Evolutionary conservation across 208 protist genomes (phyloP).

Genomic region (Leishmania martiniquensis): DNA sequence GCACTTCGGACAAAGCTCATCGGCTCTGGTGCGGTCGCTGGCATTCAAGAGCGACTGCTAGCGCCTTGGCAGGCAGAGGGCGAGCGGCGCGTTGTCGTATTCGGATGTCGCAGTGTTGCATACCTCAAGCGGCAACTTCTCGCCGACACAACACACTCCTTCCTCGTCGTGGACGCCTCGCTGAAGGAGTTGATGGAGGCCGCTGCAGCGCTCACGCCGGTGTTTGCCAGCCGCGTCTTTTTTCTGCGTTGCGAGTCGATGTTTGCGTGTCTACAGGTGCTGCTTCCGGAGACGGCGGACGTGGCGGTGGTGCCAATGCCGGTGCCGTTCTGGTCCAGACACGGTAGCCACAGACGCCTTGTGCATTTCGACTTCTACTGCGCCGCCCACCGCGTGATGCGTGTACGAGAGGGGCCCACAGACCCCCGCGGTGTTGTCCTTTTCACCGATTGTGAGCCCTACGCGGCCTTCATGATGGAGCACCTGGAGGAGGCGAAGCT

Average conservation of each 20-base stretch:
- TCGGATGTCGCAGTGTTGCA: conserved; percentile 56
- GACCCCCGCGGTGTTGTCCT: conserved; percentile 77
- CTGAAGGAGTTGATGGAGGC: conserved; percentile 53
- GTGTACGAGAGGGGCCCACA: conserved; percentile 23
- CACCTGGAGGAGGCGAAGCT: conserved; percentile 81
- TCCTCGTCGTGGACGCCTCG: conserved; percentile 69
- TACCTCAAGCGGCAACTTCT: conserved; percentile 66
- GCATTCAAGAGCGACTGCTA: conserved; percentile 25
- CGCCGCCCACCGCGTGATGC: conserved; percentile 50
- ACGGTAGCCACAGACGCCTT: conserved; percentile 70
- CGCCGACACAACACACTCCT: conserved; percentile 30
- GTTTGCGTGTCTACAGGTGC: conserved; percentile 61
- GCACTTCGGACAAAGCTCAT: conserved; percentile 40
- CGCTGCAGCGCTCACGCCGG: conserved; percentile 22
- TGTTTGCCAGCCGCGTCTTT: conserved; percentile 35
- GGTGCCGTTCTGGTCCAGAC: conserved; percentile 62
- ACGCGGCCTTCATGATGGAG: conserved; percentile 86
- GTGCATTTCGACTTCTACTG: conserved; percentile 73
- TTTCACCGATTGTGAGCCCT: conserved; percentile 78
- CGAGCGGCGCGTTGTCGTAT: conserved; percentile 44
- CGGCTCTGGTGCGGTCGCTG: conserved; percentile 8
- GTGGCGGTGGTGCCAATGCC: conserved; percentile 79
- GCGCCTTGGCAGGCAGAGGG: conserved; percentile 31
- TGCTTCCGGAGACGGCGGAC: conserved; percentile 47
- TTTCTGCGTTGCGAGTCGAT: conserved; percentile 82